Percentiles rank a stretch among this genome's conserved stretches.
Evolutionary conservation across 805 yeast genomes (phyloP).

Genomic region (Wickerhamomyces kurtzmanii): DNA sequence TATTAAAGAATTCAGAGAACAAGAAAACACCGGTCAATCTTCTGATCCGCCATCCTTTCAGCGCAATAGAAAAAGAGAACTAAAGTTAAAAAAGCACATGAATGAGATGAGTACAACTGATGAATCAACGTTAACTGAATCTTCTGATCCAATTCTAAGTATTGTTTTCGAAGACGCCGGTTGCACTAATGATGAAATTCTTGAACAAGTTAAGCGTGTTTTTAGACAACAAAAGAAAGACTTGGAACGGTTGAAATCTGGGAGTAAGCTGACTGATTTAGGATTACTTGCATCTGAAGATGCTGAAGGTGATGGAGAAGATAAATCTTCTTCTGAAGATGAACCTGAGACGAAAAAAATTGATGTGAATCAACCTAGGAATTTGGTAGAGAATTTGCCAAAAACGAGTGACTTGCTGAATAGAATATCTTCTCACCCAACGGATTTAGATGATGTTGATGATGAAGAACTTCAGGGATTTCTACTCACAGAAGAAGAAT

Average conservation of each 20-base stretch:
- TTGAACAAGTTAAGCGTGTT: constrained; percentile 18
- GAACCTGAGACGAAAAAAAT: constrained; percentile 4
- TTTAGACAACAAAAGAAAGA: constrained; percentile 14
- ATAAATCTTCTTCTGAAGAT: constrained; percentile 5
- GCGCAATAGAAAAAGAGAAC: constrained; percentile 46
- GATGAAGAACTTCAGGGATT: constrained; percentile 68
- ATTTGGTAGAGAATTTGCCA: constrained; percentile 49
- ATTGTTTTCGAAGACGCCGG: too few relatives aligned
- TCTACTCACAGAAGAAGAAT: constrained; percentile 60
- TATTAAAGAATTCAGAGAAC: constrained; percentile 61
- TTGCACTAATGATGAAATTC: constrained; percentile 10
- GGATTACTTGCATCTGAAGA: constrained; percentile 2
- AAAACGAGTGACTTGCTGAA: constrained; percentile 44
- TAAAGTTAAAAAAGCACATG: constrained; percentile 27
- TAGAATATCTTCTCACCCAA: constrained; percentile 49
- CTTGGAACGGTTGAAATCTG: constrained; percentile 6
- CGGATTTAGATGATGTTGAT: constrained; percentile 63
- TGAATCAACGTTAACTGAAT: too few relatives aligned
- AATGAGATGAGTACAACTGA: too few relatives aligned
- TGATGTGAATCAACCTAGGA: constrained; percentile 41
- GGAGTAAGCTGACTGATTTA: constrained; percentile 15
- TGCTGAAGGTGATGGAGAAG: constrained; percentile 4
- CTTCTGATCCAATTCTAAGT: too few relatives aligned
- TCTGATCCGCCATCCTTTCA: constrained; percentile 80
- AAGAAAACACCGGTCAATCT: constrained; percentile 14